Evolutionary conservation across 1,284 basidiomycete species (phyloP).

Genomic region (Ganoderma meredithae): DNA sequence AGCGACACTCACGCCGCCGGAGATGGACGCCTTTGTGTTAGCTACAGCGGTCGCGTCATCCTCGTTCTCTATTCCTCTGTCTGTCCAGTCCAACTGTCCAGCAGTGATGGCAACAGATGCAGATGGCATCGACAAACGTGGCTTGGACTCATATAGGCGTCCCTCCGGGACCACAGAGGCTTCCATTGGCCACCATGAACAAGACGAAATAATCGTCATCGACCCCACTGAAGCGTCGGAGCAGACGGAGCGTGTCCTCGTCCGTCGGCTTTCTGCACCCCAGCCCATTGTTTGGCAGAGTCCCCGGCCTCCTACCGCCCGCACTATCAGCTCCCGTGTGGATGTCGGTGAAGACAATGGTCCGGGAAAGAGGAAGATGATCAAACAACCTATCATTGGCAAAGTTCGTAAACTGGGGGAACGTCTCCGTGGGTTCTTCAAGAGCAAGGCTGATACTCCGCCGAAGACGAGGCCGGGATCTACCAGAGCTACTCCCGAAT

Average conservation of each 20-base stretch:
- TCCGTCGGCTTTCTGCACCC: constrained; percentile 28
- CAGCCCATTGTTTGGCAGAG: constrained; percentile 17
- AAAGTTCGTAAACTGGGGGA: constrained; percentile 35
- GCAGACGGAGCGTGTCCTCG: constrained; percentile 11
- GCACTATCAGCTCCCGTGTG: constrained; percentile 32
- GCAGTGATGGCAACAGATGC: background rate
- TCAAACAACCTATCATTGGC: constrained; percentile 26
- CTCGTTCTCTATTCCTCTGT: constrained; percentile 37
- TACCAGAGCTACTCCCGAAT: constrained; percentile 18
- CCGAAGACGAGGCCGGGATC: constrained; percentile 7
- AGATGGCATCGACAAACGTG: background rate
- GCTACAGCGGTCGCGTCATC: constrained; percentile 35
- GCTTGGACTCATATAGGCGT: constrained; percentile 11
- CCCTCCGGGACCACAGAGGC: constrained; percentile 15
- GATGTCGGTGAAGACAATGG: constrained; percentile 25
- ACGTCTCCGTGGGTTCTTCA: constrained; percentile 40
- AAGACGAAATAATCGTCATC: background rate
- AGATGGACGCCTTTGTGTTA: constrained; percentile 42
- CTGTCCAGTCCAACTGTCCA: constrained; percentile 29
- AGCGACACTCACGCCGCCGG: constrained; percentile 25
- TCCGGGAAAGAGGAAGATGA: constrained; percentile 3
- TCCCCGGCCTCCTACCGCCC: constrained; percentile 11
- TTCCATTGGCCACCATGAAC: constrained; percentile 14
- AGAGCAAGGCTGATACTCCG: constrained; percentile 20
- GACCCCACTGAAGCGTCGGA: constrained; percentile 4